A percentile compares a stretch with the other conserved stretches of the same genome.
Evolutionary conservation across 2,329 filamentous ascomycete genomes (phyloP).

Genomic region (Fusarium sp.): DNA sequence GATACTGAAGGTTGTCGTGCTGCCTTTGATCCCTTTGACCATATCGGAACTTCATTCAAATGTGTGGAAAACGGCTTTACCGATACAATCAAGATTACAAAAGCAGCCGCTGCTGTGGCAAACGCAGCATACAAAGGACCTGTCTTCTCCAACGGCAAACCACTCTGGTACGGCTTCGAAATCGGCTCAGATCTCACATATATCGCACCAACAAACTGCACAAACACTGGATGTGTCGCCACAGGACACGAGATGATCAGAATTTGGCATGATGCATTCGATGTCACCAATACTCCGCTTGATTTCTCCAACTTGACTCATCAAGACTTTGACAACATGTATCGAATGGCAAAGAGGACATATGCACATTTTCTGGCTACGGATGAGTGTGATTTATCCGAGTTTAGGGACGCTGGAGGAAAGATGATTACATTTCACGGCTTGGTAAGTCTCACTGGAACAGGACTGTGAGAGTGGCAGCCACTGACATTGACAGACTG

Average conservation of each 20-base stretch:
- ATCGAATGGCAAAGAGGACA: not conserved
- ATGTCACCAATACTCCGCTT: not conserved
- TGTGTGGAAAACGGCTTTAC: not conserved
- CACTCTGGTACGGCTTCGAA: constrained; percentile 12
- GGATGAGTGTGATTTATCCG: constrained; percentile 10
- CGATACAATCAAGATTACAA: not conserved
- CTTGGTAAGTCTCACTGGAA: constrained; percentile 2
- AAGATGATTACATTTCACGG: constrained; percentile 32
- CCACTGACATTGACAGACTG: constrained; percentile 18
- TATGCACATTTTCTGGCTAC: constrained; percentile 9
- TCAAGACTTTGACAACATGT: constrained; percentile 10
- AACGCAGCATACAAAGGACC: constrained; percentile 19
- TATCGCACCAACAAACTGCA: not conserved
- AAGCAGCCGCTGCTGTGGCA: constrained; percentile 9
- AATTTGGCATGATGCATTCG: not conserved
- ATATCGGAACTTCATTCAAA: constrained; percentile 8
- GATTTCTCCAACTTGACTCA: not conserved
- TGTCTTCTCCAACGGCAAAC: constrained; percentile 14
- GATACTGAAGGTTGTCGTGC: constrained; percentile 14
- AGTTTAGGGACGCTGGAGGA: constrained; percentile 23
- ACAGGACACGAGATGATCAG: not conserved
- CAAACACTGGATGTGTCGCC: not conserved
- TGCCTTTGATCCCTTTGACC: not conserved
- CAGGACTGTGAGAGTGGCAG: not conserved
- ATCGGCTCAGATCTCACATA: not conserved